A percentile compares a stretch with the other conserved stretches of the same genome.
phyloP scores from a whole-genome alignment of 176 grass and related monocot genomes.

The Oryza longistaminata region DNA sequence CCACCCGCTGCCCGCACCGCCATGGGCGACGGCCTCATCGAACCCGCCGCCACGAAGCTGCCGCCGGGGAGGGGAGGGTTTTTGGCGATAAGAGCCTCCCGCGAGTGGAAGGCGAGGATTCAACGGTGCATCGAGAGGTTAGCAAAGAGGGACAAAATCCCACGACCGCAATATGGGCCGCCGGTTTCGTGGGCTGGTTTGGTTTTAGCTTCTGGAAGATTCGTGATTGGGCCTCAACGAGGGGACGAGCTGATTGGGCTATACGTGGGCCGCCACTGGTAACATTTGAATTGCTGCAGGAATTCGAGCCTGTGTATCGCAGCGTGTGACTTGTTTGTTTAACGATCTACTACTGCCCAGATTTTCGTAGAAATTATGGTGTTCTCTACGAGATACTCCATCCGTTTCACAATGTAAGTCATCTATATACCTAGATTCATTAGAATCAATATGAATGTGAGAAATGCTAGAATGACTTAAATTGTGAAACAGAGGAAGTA shows the following conservation, averaged over 20 bases:
- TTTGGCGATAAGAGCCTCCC: constrained; percentile 39
- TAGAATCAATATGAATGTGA: too few species aligned
- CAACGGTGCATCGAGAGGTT: background rate
- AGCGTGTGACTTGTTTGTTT: background rate
- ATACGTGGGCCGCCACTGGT: background rate
- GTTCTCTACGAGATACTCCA: too few species aligned
- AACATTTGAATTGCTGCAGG: background rate
- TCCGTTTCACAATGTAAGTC: too few species aligned
- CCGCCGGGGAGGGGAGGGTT: background rate
- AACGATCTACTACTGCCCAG: too few species aligned
- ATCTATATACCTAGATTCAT: too few species aligned
- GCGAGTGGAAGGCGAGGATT: constrained; percentile 35
- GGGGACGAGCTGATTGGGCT: background rate
- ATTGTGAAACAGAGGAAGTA: too few species aligned
- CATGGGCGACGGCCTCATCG: constrained; percentile 52
- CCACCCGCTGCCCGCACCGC: constrained; percentile 47
- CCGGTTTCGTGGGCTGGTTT: too few species aligned
- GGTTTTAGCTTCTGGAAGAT: background rate
- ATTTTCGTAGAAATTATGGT: background rate
- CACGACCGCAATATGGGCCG: background rate
- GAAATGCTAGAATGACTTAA: too few species aligned
- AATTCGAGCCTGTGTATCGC: background rate
- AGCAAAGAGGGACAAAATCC: background rate
- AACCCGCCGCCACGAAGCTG: background rate
- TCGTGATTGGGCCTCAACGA: background rate